These are phyloP conservation scores for Sonneratia caseolaris DNA, from an alignment of 345 rosid species.

Conservation along the genomic window DNA sequence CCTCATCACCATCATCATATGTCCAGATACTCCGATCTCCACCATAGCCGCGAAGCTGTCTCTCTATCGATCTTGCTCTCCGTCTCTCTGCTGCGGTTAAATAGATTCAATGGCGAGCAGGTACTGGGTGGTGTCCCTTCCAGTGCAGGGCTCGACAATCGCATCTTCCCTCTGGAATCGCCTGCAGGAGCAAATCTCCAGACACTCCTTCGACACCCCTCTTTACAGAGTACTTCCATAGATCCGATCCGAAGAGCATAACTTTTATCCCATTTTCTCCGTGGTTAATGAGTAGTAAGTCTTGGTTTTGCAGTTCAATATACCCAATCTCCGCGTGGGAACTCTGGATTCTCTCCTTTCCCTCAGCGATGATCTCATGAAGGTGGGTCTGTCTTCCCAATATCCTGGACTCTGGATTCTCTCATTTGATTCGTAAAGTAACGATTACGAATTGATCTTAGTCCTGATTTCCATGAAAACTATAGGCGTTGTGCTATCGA, in stretches of 20 bases:
- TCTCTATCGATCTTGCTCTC: neutral
- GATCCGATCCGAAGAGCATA: neutral
- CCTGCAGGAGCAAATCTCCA: slow-evolving; percentile 85
- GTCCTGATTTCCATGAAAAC: neutral
- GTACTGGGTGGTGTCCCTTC: slow-evolving; percentile 88
- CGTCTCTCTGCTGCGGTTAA: neutral
- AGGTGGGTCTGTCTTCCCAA: slow-evolving; percentile 30
- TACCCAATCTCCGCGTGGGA: slow-evolving; percentile 98
- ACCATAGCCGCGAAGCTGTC: neutral
- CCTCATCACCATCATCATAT: neutral
- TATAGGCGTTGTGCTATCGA: too few relatives aligned
- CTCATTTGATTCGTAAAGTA: neutral
- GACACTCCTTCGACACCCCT: slow-evolving; percentile 92
- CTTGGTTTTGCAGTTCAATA: slow-evolving; percentile 53
- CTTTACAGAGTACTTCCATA: slow-evolving; percentile 63
- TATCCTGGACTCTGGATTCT: neutral
- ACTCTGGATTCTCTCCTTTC: slow-evolving; percentile 94
- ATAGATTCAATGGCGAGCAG: slow-evolving; percentile 59
- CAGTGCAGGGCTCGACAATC: slow-evolving; percentile 66
- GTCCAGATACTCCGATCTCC: slow-evolving; percentile 6
- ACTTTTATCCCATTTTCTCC: neutral
- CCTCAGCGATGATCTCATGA: slow-evolving; percentile 89
- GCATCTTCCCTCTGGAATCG: slow-evolving; percentile 65
- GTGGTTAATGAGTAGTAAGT: neutral
- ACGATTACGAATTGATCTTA: neutral